Evolutionary conservation across 345 rosid species (phyloP), one percentile per base, ranked within the genome.

Genomic region (Schrenkiella parvula): DNA sequence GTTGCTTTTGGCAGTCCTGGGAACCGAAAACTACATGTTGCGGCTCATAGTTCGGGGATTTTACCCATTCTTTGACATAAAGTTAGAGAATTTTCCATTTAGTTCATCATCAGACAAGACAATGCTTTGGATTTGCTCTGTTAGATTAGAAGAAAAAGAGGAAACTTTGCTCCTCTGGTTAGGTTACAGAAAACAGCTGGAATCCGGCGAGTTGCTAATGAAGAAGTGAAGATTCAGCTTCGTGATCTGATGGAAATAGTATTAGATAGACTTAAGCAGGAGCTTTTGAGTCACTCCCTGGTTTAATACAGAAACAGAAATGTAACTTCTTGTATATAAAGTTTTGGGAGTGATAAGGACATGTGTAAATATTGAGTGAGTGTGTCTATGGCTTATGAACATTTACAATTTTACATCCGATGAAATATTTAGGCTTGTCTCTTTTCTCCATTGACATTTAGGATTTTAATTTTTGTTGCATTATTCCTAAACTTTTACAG

Each of bases 71-170:
- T 43, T 42, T 64, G 71, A 51, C 48, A 22, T n/a, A 26, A 15
- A 59, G 38, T 51, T 42, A 59, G 73, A 59, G 47, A 58, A 7
- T 13, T 38, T 41, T 34, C 70, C 34, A 39, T 38, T 57, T 59
- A 67, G 67, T 22, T 74, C 21, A 38, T 47, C 66, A 65, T 26
- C 57, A 32, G 63, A 55, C 53, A 66, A 66, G 61, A 74, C 21
- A 39, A 29, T 50, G 55, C 29, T 43, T 51, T 73, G 68, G 22
- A 41, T 22, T 51, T 63, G 61, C 70, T 53, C 42, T 43, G 38
- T 60, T 62, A 68, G 79, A 55, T 68, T 68, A 75, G 74, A 48
- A 53, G 67, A 12, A 56, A 26, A 56, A 64, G 48, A 66, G 73
- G 63, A 67, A 74, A 50, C 73, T 74, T 67, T 47, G 63, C 17